Conservation (phyloP, 805 yeast species). For the Yamadazyma ubonensis region DNA sequence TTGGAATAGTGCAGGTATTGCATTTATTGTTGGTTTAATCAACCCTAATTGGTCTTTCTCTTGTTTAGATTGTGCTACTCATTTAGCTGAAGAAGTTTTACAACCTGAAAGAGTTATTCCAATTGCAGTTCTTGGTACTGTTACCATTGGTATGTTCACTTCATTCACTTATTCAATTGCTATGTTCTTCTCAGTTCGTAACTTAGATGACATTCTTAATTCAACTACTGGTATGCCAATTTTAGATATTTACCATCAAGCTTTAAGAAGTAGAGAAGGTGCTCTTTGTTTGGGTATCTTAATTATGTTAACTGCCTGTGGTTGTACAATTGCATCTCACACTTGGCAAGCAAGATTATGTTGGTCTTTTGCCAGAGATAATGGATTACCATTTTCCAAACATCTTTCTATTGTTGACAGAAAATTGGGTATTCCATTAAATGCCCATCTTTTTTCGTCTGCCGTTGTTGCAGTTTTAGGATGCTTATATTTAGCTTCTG, state of each 20-base stretch:
- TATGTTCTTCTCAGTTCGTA: constrained; percentile 58
- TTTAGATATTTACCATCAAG: constrained; percentile 61
- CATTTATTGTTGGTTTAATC: constrained; percentile 67
- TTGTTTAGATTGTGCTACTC: constrained; percentile 70
- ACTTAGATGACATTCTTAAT: constrained; percentile 47
- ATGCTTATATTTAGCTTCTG: constrained; percentile 62
- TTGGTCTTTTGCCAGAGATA: constrained; percentile 69
- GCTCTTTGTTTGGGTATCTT: constrained; percentile 52
- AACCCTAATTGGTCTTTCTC: constrained; percentile 71
- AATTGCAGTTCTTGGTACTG: constrained; percentile 59
- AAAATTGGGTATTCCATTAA: constrained; percentile 53
- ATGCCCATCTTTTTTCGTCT: constrained; percentile 57
- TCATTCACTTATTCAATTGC: constrained; percentile 52
- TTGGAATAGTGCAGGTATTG: constrained; percentile 57
- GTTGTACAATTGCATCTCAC: constrained; percentile 59
- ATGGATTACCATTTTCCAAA: constrained; percentile 56
- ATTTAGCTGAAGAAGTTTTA: constrained; percentile 64
- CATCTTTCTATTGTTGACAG: constrained; percentile 50
- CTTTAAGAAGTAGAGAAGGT: constrained; percentile 50
- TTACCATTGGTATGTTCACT: constrained; percentile 65
- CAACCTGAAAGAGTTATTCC: constrained; percentile 62
- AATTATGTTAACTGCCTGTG: constrained; percentile 53
- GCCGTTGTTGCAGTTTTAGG: constrained; percentile 54
- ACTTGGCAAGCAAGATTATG: constrained; percentile 69
- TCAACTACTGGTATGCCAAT: constrained; percentile 63